Evolutionary conservation across 108 stramenopile genomes (phyloP), one percentile per base, ranked within the genome.

Genomic region (Fistulifera pelliculosa): DNA sequence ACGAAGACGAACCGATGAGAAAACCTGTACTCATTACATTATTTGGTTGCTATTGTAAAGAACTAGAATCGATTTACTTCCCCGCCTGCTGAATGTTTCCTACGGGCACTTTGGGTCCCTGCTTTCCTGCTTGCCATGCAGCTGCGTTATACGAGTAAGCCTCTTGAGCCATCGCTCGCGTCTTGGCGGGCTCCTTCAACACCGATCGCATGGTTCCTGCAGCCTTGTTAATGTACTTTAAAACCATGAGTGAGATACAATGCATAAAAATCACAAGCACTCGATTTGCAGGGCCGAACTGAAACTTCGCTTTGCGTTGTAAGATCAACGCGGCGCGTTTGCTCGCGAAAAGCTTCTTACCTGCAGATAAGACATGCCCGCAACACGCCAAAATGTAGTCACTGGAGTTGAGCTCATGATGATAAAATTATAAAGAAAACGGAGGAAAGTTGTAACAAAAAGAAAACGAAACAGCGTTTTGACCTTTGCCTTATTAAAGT

Each of bases 331-430:
- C 6, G 21, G 21, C 44, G 16, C 11, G 4, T 4, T 19, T 45
- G 6, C 19, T 21, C n/a, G 3, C 50, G 3, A 25, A n/a, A 5
- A 1, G 35, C 13, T 14, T 54, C 80, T 50, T 70, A 93, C 88
- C 88, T 90, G 88, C 45, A 86, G 68, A 72, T 93, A 93, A 38
- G 92, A 84, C 80, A 93, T 81, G 58, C 92, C 92, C 52, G 92
- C 92, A 61, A 93, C 74, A 49, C 92, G 86, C 92, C 92, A 93
- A 67, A 86, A 84, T 24, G 84, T 84, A 16, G 92, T 90, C 13
- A 81, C 60, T 59, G 76, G 63, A 16, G 19, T 38, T 51, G 19
- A 16, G 54, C 54, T 54, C 54, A 54, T 54, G n/a, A 16, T 54
- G n/a, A 35, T 35, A 35, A 8, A 35, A 6, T 3, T 35, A 6